Evolutionary conservation across 2,329 filamentous ascomycete genomes (phyloP).

Genomic region (Myriosclerotinia curreyana): DNA sequence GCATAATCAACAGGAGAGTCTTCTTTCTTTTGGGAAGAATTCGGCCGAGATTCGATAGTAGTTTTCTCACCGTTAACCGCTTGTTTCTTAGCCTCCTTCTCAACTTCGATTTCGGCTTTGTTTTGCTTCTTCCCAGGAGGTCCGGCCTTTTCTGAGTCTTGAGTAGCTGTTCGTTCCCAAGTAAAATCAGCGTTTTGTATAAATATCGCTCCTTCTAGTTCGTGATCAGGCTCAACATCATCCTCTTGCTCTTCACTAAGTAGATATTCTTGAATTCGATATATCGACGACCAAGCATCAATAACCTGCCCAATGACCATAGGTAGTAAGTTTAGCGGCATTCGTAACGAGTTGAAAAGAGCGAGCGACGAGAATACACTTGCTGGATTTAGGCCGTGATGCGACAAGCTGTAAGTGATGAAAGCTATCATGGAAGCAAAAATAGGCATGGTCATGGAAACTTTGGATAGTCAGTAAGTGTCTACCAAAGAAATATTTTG

Average conservation of each 20-base stretch:
- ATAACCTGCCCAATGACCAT: constrained; percentile 85
- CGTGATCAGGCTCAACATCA: constrained; percentile 54
- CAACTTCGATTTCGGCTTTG: constrained; percentile 42
- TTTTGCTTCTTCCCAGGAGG: constrained; percentile 55
- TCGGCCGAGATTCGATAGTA: constrained; percentile 34
- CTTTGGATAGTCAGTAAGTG: neutral
- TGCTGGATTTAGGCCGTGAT: constrained; percentile 69
- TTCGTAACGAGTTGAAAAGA: constrained; percentile 84
- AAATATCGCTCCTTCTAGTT: constrained; percentile 67
- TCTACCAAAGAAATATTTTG: neutral
- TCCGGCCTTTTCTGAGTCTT: constrained; percentile 46
- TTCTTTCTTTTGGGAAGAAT: constrained; percentile 44
- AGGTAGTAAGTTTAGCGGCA: constrained; percentile 86
- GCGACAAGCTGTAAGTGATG: constrained; percentile 70
- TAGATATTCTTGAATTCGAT: constrained; percentile 84
- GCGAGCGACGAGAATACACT: constrained; percentile 89
- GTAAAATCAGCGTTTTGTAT: constrained; percentile 75
- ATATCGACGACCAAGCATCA: constrained; percentile 81
- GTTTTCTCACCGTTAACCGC: constrained; percentile 42
- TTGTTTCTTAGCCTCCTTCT: constrained; percentile 45
- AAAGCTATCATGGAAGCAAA: constrained; percentile 96
- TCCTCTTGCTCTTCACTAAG: constrained; percentile 81
- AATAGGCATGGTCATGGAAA: constrained; percentile 65
- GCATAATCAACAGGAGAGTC: constrained; percentile 49
- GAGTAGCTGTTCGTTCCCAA: constrained; percentile 70